Evolutionary conservation across 2,329 filamentous ascomycete genomes (phyloP).

Genomic region (Arthrobotrys iridis): DNA sequence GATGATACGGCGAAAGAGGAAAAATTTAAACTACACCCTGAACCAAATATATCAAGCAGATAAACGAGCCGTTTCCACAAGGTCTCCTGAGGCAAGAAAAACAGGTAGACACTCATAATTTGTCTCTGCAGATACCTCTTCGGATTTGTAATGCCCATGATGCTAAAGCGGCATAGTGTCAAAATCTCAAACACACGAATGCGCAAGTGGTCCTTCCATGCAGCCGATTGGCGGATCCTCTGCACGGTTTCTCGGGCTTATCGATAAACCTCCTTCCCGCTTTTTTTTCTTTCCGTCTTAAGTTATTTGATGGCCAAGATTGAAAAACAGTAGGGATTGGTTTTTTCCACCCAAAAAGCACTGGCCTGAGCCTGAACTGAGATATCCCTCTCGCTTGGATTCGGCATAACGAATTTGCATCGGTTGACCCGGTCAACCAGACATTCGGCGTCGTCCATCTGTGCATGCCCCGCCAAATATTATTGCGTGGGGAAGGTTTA

Average conservation of each 20-base stretch:
- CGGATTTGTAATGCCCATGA: slow-evolving; percentile 24
- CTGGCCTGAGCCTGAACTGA: slow-evolving; percentile 5
- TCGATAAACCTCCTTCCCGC: slow-evolving; percentile 41
- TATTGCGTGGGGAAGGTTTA: slow-evolving; percentile 20
- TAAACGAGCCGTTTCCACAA: slow-evolving; percentile 29
- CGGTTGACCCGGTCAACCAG: slow-evolving; percentile 7
- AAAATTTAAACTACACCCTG: background rate
- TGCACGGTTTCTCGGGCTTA: slow-evolving; percentile 30
- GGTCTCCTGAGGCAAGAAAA: background rate
- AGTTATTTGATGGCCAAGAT: background rate
- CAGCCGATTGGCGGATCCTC: slow-evolving; percentile 39
- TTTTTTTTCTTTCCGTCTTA: slow-evolving; percentile 4
- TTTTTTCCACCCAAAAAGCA: background rate
- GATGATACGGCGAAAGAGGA: background rate
- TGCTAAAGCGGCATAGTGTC: slow-evolving; percentile 26
- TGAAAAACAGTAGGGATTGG: background rate
- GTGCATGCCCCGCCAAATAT: background rate
- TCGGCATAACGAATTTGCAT: slow-evolving; percentile 40
- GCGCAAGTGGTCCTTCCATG: slow-evolving; percentile 27
- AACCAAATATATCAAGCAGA: background rate
- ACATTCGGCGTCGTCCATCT: slow-evolving; percentile 20
- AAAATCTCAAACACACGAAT: slow-evolving; percentile 7
- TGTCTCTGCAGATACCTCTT: slow-evolving; percentile 11
- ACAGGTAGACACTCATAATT: slow-evolving; percentile 7
- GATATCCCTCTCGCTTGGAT: slow-evolving; percentile 44